These are phyloP conservation scores for Triadica sebifera DNA, from an alignment of 345 rosid species.

Conservation along the genomic window DNA sequence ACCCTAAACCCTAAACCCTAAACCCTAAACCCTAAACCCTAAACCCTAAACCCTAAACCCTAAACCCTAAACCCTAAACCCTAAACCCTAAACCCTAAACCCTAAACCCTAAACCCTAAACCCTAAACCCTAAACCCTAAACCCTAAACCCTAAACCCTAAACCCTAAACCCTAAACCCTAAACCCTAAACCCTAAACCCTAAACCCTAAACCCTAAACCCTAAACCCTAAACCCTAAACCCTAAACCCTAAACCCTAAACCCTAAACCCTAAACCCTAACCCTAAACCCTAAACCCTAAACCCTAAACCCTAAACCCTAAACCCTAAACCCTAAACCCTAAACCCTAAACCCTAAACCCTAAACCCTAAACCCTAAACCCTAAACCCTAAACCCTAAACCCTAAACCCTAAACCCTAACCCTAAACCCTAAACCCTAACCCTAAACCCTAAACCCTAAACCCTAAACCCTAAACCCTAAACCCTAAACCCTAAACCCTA, in stretches of 20 bases:
- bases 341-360: too few relatives aligned
- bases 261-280: slow-evolving; percentile 8
- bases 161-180: slow-evolving; percentile 14
- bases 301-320: slow-evolving; percentile 15
- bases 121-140: slow-evolving; percentile 19
- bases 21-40: slow-evolving; percentile 24
- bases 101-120: slow-evolving; percentile 33
- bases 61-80: slow-evolving; percentile 21
- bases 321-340: slow-evolving; percentile 12
- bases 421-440: not conserved
- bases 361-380: too few relatives aligned
- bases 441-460: not conserved
- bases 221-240: slow-evolving; percentile 10
- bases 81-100: slow-evolving; percentile 25
- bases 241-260: slow-evolving; percentile 13
- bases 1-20: slow-evolving; percentile 22
- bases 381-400: too few relatives aligned
- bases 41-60: slow-evolving; percentile 23
- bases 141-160: slow-evolving; percentile 15
- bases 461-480: slow-evolving; percentile 3
- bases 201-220: slow-evolving; percentile 5
- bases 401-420: too few relatives aligned
- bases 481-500: slow-evolving; percentile 14
- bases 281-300: slow-evolving; percentile 13
- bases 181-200: slow-evolving; percentile 14